phyloP scores from a whole-genome alignment of 352 stramenopile species.

The Pythium oligandrum region DNA sequence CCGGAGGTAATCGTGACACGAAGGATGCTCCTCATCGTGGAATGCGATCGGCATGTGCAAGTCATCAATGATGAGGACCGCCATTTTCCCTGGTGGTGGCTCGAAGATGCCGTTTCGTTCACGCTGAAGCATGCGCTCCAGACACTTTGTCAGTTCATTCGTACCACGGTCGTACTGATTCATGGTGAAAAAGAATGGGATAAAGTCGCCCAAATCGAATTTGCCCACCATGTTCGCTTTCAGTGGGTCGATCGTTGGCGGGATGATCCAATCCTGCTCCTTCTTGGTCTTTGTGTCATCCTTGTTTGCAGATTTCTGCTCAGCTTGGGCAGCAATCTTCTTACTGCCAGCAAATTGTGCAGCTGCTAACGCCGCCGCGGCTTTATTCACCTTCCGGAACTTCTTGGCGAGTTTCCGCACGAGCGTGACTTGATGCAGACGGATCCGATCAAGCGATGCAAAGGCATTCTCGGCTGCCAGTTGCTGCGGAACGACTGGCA shows the following conservation, averaged over 20 bases:
- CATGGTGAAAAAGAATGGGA: conserved; percentile 27
- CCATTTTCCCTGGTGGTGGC: conserved; percentile 28
- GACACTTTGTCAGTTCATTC: conserved; percentile 13
- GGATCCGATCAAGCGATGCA: conserved; percentile 22
- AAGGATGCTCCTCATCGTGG: conserved; percentile 18
- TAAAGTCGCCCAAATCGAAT: conserved; percentile 22
- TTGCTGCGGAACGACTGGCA: conserved; percentile 9
- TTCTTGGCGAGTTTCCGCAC: conserved; percentile 16
- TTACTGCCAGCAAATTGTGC: conserved; percentile 8
- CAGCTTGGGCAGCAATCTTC: background rate
- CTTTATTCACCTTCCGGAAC: conserved; percentile 25
- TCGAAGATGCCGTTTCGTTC: conserved; percentile 27
- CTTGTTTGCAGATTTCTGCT: background rate
- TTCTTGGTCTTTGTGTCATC: conserved; percentile 7
- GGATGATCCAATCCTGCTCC: conserved; percentile 6
- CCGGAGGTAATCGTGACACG: conserved; percentile 19
- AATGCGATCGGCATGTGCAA: conserved; percentile 23
- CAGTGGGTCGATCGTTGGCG: conserved; percentile 4
- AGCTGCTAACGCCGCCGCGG: conserved; percentile 11
- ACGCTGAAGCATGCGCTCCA: conserved; percentile 32
- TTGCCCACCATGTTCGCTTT: conserved; percentile 13
- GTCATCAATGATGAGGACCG: conserved; percentile 31
- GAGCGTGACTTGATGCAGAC: conserved; percentile 23
- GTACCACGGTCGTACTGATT: conserved; percentile 13
- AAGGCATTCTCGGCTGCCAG: conserved; percentile 6